These are phyloP conservation scores for Lipomyces sp. DNA, from an alignment of 805 yeast species.

Conservation along the genomic window DNA sequence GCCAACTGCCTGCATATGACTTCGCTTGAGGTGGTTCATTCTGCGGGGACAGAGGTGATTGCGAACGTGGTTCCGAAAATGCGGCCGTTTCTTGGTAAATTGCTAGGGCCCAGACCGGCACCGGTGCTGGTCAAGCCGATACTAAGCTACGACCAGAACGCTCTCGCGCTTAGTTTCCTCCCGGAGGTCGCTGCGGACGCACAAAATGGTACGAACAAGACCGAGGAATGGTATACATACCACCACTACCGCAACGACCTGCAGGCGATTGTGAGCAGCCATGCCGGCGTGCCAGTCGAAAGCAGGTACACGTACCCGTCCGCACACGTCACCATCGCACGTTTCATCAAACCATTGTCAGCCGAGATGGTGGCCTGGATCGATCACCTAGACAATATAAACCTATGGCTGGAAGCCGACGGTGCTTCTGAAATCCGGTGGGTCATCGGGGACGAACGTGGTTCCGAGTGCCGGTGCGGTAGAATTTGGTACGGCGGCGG, in stretches of 20 bases:
- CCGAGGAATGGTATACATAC: constrained; percentile 20
- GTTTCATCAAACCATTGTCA: constrained; percentile 22
- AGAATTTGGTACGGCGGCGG: constrained; percentile 33
- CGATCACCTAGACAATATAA: constrained; percentile 20
- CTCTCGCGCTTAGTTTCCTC: constrained; percentile 24
- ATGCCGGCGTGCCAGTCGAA: constrained; percentile 18
- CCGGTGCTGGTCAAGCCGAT: constrained; percentile 24
- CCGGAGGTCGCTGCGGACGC: constrained; percentile 7
- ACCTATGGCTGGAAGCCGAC: constrained; percentile 12
- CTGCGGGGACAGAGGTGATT: constrained; percentile 14
- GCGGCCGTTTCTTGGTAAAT: constrained; percentile 7
- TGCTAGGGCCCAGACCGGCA: constrained; percentile 21
- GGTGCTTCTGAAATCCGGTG: constrained; percentile 7
- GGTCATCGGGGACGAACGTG: constrained; percentile 26
- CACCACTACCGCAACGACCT: constrained; percentile 26
- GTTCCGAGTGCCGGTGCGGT: constrained; percentile 27
- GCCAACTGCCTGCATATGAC: constrained; percentile 28
- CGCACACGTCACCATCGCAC: constrained; percentile 31
- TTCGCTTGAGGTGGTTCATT: constrained; percentile 26
- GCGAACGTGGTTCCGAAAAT: neutral
- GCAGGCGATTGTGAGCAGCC: constrained; percentile 5
- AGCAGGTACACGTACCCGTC: constrained; percentile 30
- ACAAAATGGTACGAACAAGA: too few relatives aligned
- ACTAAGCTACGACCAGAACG: constrained; percentile 22
- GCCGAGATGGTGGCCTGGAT: constrained; percentile 18